Conservation (phyloP, 306 rosid genomes). For the Calophaca sinica region DNA sequence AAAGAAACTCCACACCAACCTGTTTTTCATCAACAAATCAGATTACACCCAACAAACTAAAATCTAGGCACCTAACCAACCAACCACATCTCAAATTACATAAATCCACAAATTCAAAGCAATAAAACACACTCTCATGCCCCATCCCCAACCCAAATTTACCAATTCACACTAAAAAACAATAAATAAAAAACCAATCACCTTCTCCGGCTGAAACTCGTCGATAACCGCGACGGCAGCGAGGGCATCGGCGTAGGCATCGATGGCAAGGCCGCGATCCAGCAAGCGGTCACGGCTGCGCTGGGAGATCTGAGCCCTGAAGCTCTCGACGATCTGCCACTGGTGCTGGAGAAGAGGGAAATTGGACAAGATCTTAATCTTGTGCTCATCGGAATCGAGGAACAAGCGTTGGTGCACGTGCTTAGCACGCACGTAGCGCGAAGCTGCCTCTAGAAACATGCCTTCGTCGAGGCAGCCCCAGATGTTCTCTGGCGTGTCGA, state of each 20-base stretch:
- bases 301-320: constrained; percentile 93
- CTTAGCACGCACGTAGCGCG: constrained; percentile 80
- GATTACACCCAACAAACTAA: constrained; percentile 29
- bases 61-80: constrained; percentile 11
- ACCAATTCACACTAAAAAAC: constrained; percentile 8
- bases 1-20: constrained; percentile 18
- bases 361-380: constrained; percentile 61
- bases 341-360: constrained; percentile 94
- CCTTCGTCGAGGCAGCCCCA: constrained; percentile 98
- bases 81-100: constrained; percentile 16
- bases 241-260: constrained; percentile 81
- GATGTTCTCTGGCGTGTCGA: constrained; percentile 91
- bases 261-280: constrained; percentile 69
- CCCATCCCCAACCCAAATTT: constrained; percentile 18
- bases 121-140: background rate
- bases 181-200: constrained; percentile 36
- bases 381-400: constrained; percentile 44
- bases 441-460: constrained; percentile 92
- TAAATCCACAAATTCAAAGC: constrained; percentile 22
- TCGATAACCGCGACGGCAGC: constrained; percentile 87
- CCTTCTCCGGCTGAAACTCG: constrained; percentile 72
- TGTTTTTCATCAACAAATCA: constrained; percentile 38
- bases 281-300: constrained; percentile 82
- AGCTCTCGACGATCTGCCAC: constrained; percentile 98
- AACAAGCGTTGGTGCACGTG: constrained; percentile 65